Base-by-base conservation (phyloP, 2,329 filamentous ascomycete species). In the Coniochaeta sp. region DNA sequence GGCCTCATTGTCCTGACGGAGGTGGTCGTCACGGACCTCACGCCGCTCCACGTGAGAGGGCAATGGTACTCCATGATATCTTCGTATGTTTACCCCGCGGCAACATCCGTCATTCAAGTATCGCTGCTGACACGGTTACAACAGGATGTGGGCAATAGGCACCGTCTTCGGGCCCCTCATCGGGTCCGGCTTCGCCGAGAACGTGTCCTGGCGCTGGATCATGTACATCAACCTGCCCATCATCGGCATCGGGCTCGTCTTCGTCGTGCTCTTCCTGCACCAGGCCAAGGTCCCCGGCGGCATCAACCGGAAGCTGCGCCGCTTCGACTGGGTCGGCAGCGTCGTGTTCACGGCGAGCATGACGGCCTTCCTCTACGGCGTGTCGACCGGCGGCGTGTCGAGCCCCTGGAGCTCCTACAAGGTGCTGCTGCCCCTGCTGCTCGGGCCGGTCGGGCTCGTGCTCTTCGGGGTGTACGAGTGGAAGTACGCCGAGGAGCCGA, bases 301-400 rank as follows among this genome's bases (percentile, higher is more conserved):
- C n/a, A 71, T 84, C 57, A 24, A 72, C 1, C 67, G 73, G 30
- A 85, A 85, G 64, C 70, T 84, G 3, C 72, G 71, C 32, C 76
- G 78, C 8, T 79, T 90, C 26, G 87, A 90, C 67, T 90, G 83
- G 79, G 59, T 84, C 34, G 88, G 88, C 1, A 79, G 81, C 4
- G 63, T 81, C 0, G 67, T 90, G 3, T 89, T 90, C 67, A 76
- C 88, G 19, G 80, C 75, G 14, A 81, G 81, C 16, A 76, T 79
- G 14, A 84, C 84, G 0, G 80, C 79, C 24, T 82, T 89, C 65
- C 70, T 89, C 44, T 83, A 88, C 52, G 82, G 84, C 0, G 68
- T 89, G 4, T 86, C 84, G 2, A 87, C 84, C 77, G 88, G 86
- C 10, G 87, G 86, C 40, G 78, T 88, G 9, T 82, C 86, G 73